These are phyloP conservation scores for Neurospora sp. DNA, from an alignment of 495 filamentous ascomycete species.

Conservation along the genomic window DNA sequence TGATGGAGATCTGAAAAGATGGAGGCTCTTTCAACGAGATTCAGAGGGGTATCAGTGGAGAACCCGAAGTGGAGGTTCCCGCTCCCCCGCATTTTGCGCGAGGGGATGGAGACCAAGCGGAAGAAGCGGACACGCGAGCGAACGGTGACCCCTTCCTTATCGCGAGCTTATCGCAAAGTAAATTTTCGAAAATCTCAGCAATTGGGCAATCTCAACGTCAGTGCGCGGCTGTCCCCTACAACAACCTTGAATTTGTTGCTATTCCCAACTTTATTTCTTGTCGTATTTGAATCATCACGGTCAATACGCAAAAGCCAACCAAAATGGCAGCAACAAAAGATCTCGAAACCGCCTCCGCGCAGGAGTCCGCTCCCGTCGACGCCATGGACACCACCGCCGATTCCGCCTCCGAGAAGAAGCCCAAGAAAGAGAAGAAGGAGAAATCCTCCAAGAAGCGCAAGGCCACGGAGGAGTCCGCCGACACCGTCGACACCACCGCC, in stretches of 20 bases:
- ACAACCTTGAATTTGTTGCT: not conserved
- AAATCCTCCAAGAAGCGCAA: not conserved
- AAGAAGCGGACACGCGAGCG: not conserved
- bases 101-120: not conserved
- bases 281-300: no score
- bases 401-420: not conserved
- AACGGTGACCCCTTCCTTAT: slow-evolving; percentile 7
- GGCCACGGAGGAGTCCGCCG: slow-evolving; percentile 8
- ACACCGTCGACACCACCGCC: not conserved
- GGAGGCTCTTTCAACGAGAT: not conserved
- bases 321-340: slow-evolving; percentile 8
- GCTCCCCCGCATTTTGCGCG: slow-evolving; percentile 6
- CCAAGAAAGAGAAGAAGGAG: not conserved
- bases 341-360: not conserved
- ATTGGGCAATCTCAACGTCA: not conserved
- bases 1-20: not conserved
- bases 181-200: slow-evolving; percentile 11
- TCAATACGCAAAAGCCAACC: not conserved
- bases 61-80: not conserved
- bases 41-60: not conserved
- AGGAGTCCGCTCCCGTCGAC: not conserved
- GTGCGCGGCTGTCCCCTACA: not conserved
- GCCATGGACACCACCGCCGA: not conserved
- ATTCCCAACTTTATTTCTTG: not conserved
- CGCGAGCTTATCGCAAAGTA: slow-evolving; percentile 14